Conservation (phyloP, 2,329 filamentous ascomycete genomes). For the Fusarium coicis region DNA sequence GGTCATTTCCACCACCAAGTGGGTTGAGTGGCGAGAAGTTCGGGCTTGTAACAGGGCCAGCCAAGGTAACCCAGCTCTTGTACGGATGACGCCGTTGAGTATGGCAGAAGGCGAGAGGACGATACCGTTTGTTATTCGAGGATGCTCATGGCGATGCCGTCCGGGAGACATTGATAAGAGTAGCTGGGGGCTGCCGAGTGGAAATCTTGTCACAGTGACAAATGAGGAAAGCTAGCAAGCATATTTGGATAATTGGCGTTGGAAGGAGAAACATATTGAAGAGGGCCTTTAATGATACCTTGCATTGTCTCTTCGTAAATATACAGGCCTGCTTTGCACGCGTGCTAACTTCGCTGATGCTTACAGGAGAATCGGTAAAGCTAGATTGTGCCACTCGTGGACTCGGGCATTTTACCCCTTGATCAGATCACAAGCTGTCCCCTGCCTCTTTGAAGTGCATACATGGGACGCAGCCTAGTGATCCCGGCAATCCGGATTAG, state of each 20-base stretch:
- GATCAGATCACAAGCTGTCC: neutral
- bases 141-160: slow-evolving; percentile 62
- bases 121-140: slow-evolving; percentile 60
- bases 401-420: slow-evolving; percentile 3
- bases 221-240: slow-evolving; percentile 5
- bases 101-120: slow-evolving; percentile 49
- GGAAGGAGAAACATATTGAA: slow-evolving; percentile 24
- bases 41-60: slow-evolving; percentile 27
- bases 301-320: neutral
- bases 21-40: slow-evolving; percentile 71
- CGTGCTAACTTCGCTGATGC: neutral
- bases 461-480: neutral
- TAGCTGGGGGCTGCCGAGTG: slow-evolving; percentile 38
- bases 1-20: slow-evolving; percentile 64
- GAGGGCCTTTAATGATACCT: slow-evolving; percentile 23
- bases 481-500: neutral
- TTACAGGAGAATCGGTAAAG: neutral
- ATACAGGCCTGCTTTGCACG: neutral
- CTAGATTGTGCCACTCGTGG: neutral
- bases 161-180: slow-evolving; percentile 42
- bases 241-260: slow-evolving; percentile 21
- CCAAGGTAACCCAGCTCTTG: slow-evolving; percentile 7
- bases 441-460: neutral
- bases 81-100: slow-evolving; percentile 44
- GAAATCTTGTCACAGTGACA: slow-evolving; percentile 22